Base-by-base conservation (phyloP, 2,329 filamentous ascomycete genomes). In the Neonectria sp. region DNA sequence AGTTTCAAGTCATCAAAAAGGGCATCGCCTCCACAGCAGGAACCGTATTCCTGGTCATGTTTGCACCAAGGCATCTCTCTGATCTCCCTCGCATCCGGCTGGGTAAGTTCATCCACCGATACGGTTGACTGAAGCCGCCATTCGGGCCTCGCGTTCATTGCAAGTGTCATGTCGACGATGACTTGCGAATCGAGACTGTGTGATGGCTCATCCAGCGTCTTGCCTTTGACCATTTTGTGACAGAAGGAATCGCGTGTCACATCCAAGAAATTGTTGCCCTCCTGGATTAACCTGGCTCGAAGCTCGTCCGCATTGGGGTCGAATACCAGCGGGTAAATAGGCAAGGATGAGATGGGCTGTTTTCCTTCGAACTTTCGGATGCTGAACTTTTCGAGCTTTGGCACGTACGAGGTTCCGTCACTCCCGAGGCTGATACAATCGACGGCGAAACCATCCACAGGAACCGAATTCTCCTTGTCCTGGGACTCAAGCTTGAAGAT, bases 301-400 rank as follows among this genome's bases (percentile, higher is more conserved):
- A 63, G 27, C 4, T 2, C 51, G 7, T 25, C 29, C 5, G 45
- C 24, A 5, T 64, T 56, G 4, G 66, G 59, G 17, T 58, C 25
- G 17, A 68, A 68, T 4, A 25, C 24, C 13, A 70, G 51, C 2
- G 68, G 68, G 29, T 64, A 68, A 2, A 70, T 55, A 0, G 46
- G 35, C 1, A 70, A 35, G 0, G 53, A 53, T 6, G 45, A 27
- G 7, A 70, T 68, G 12, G 55, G 31, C 43, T 53, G 46, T 2
- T 25, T 27, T 11, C 68, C 68, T 25, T 31, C 25, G n/a, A 66
- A 70, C 55, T 57, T 65, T 17, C 55, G 52, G 31, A 70, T 68
- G 11, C 46, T 25, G 7, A 67, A 35, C 29, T 52, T 64, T 24
- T 64, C n/a, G 17, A 68, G 33, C 1, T 59, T 51, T 24, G 68